Base-by-base conservation (phyloP, 257 asterid genomes). In the Euphrasia confusa region DNA sequence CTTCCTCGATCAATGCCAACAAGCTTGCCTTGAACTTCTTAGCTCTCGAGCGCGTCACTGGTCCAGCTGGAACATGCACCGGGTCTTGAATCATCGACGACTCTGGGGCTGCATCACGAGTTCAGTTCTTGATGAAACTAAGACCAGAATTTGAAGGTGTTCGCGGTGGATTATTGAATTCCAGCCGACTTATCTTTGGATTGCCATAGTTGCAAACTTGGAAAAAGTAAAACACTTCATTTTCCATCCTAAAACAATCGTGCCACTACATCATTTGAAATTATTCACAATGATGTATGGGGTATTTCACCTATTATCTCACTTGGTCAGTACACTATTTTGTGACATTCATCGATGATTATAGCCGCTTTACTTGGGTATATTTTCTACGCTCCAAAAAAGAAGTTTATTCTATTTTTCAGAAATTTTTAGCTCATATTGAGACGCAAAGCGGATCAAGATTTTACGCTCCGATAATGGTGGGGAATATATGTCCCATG, bases 191-290 rank as follows among this genome's bases (percentile, higher is more conserved):
- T 44, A 44, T 44, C 49, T 48, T 7, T 45, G n/a, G 48, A 3
- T 26, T 47, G 42, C 4, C 5, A 57, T 27, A 28, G 58, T 63
- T 63, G 68, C 33, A 63, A 63, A 49, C 48, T 63, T 12, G 68
- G 30, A n/a, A 63, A 63, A 5, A 49, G 58, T 27, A 63, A 63
- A 49, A 10, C 5, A 2, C 8, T 63, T 8, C 28, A 58, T 45
- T 49, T 49, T 30, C 58, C 67, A 24, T 45, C 49, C 10, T 4
- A 44, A 9, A 4, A 13, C 2, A 44, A 13, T 44, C n/a, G 49
- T 44, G 7, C 49, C 2, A 13, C 9, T 26, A 44, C 13, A 63
- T 49, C 33, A 10, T 49, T 44, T 44, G 32, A 63, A 13, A 9
- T 44, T 21, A 21, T 21, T 21, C 24, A 21, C 24, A 21, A 1